Base-by-base conservation (phyloP, 352 stramenopile species). In the Phytophthora pluvialis region DNA sequence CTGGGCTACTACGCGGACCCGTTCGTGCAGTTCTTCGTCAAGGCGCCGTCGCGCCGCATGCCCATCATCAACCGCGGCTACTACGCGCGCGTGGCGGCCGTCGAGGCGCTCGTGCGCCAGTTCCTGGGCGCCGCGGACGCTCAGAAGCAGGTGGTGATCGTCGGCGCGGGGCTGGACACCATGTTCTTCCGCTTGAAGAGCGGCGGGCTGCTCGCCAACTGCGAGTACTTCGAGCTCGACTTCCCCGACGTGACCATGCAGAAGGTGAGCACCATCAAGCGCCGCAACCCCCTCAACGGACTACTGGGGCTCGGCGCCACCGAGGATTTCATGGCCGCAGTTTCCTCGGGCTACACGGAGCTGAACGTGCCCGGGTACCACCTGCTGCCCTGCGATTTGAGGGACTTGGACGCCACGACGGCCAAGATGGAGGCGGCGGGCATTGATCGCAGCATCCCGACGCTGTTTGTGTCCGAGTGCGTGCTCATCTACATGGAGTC, bases 401-500 rank as follows among this genome's bases (percentile, higher is more conserved):
- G 86, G 8, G 85, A 95, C 39, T 72, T 91, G 40, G 51, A 73
- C 11, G 66, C 60, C 1, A 88, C 77, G 3, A 81, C 59, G 6
- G 50, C 70, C 13, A 93, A 92, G 50, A 65, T 94, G 44, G 80
- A 91, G 39, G 70, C 51, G 3, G 82, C 80, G 1, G 81, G 85
- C 1, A 70, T 94, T 25, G 72, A 92, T 60, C 39, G 15, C 21
- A 78, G 25, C 29, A 39, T 70, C 8, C 85, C 81, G 10, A 92
- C 84, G 43, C 61, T 95, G 40, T 93, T 98, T 46, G 77, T 98
- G 50, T 97, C 92, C 4, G 92, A 98, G 65, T 96, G 86, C 48
- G 92, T 98, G 58, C 59, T 98, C 38, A 93, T 97, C 58, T 98
- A 98, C 78, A 96, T 98, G 79, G 83, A 96, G 26, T 81, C 91